Conservation (phyloP, 345 rosid species). For the Euphorbia pulcherrima region DNA sequence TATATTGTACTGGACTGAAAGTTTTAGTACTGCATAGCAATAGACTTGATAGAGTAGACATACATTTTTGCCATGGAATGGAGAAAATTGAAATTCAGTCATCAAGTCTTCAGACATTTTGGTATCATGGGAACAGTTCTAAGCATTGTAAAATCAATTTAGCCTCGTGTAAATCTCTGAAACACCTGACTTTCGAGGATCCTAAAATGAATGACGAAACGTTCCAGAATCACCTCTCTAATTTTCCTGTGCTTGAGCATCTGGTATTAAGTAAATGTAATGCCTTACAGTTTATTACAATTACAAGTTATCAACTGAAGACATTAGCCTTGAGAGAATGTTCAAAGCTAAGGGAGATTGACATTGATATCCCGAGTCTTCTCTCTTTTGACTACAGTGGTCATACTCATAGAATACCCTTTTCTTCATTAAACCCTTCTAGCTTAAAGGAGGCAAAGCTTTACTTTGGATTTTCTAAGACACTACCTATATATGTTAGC, state of each 20-base stretch:
- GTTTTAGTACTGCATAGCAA: slow-evolving; percentile 9
- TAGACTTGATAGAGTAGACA: slow-evolving; percentile 28
- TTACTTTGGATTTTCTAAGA: slow-evolving; percentile 8
- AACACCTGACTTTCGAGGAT: slow-evolving; percentile 29
- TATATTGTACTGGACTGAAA: slow-evolving; percentile 22
- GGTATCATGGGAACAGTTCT: slow-evolving; percentile 22
- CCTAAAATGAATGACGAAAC: slow-evolving; percentile 14
- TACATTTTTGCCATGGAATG: slow-evolving; percentile 27
- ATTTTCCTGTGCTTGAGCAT: slow-evolving; percentile 29
- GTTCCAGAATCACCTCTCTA: slow-evolving; percentile 22
- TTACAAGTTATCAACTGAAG: slow-evolving; percentile 22
- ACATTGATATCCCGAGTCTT: slow-evolving; percentile 34
- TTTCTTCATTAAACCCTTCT: slow-evolving; percentile 29
- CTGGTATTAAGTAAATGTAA: slow-evolving; percentile 30
- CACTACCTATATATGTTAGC: neutral
- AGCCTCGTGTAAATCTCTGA: slow-evolving; percentile 22
- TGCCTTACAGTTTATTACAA: slow-evolving; percentile 15
- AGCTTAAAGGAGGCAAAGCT: slow-evolving; percentile 34
- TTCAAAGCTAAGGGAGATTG: slow-evolving; percentile 19
- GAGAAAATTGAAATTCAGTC: slow-evolving; percentile 19
- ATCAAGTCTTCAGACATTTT: slow-evolving; percentile 32
- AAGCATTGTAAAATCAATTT: slow-evolving; percentile 14
- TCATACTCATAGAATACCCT: slow-evolving; percentile 17
- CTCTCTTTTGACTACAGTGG: slow-evolving; percentile 35
- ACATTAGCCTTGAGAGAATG: slow-evolving; percentile 27